Conservation (phyloP, 352 stramenopile genomes). For the Halophytophthora batemanensis region DNA sequence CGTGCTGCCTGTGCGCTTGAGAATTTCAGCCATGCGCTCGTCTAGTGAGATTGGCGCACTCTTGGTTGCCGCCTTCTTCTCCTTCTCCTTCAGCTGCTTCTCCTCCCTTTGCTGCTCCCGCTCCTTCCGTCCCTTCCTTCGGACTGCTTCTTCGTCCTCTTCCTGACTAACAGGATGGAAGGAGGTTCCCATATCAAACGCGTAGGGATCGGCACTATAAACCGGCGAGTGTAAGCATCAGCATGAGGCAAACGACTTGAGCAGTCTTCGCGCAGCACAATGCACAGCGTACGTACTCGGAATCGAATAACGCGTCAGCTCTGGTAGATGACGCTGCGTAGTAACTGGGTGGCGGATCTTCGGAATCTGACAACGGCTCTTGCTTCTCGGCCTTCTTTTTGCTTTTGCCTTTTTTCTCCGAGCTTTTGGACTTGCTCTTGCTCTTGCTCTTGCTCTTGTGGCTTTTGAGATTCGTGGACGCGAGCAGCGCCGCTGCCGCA, state of each 20-base stretch:
- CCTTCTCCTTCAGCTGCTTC: slow-evolving; percentile 29
- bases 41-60: slow-evolving; percentile 45
- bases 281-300: slow-evolving; percentile 20
- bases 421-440: slow-evolving; percentile 20
- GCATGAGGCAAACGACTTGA: neutral
- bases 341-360: slow-evolving; percentile 59
- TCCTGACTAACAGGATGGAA: slow-evolving; percentile 23
- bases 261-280: neutral
- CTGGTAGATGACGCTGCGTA: slow-evolving; percentile 26
- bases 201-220: slow-evolving; percentile 62
- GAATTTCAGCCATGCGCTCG: slow-evolving; percentile 71
- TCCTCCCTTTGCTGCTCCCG: slow-evolving; percentile 16
- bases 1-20: slow-evolving; percentile 73
- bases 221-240: neutral
- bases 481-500: slow-evolving; percentile 46
- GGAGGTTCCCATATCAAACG: slow-evolving; percentile 57
- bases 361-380: slow-evolving; percentile 36
- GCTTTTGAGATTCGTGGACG: slow-evolving; percentile 41
- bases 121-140: no score
- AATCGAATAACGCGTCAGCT: slow-evolving; percentile 12
- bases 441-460: slow-evolving; percentile 17
- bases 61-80: slow-evolving; percentile 25
- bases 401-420: slow-evolving; percentile 26
- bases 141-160: slow-evolving; percentile 19
- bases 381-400: slow-evolving; percentile 21